Evolutionary conservation across 2,329 filamentous ascomycete species (phyloP).

Genomic region (Colletotrichum coccodes): DNA sequence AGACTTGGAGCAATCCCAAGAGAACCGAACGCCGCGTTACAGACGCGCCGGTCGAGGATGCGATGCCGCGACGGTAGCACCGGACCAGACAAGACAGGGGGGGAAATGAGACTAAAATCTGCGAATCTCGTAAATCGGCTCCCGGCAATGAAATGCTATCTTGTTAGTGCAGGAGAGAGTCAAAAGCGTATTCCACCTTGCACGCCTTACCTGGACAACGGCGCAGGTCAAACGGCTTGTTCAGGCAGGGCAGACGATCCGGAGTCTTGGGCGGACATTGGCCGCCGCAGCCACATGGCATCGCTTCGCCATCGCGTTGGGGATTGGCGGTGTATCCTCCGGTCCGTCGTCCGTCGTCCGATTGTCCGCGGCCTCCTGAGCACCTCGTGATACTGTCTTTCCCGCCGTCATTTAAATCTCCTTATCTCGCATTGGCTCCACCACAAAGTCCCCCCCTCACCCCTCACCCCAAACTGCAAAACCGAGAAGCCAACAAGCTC

Average conservation of each 20-base stretch:
- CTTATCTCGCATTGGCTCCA: background rate
- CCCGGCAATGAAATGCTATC: background rate
- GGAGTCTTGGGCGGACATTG: slow-evolving; percentile 10
- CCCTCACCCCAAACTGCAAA: background rate
- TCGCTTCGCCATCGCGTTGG: background rate
- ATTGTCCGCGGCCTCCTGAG: background rate
- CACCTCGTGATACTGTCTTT: background rate
- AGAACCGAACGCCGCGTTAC: background rate
- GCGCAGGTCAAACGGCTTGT: background rate
- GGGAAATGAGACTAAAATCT: background rate
- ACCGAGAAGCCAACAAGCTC: slow-evolving; percentile 7
- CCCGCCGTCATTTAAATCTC: background rate
- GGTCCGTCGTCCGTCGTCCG: slow-evolving; percentile 18
- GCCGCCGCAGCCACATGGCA: slow-evolving; percentile 8
- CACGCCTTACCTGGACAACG: background rate
- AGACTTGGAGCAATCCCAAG: background rate
- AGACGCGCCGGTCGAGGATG: background rate
- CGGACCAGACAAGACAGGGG: background rate
- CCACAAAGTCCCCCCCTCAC: background rate
- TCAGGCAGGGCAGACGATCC: background rate
- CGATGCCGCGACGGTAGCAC: background rate
- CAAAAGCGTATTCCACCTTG: background rate
- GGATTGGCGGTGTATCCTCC: background rate
- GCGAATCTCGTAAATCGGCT: slow-evolving; percentile 16
- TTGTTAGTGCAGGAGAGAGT: background rate